Evolutionary conservation across 2,329 filamentous ascomycete genomes (phyloP).

Genomic region (Xylaria sp.): DNA sequence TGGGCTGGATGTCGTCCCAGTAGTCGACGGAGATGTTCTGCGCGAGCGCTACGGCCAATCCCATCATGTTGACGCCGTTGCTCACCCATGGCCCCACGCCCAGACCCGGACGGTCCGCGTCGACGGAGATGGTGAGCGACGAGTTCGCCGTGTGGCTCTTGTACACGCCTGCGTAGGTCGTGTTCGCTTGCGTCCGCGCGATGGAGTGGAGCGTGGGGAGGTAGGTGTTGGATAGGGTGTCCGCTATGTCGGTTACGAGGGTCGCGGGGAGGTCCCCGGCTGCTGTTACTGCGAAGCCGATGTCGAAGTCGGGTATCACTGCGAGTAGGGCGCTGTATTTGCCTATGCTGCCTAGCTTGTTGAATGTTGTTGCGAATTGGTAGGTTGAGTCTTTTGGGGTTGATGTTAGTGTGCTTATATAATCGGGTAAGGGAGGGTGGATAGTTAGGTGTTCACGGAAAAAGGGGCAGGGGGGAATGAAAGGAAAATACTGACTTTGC

Average conservation of each 20-base stretch:
- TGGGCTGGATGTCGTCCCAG: conserved; percentile 43
- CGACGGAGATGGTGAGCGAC: conserved; percentile 47
- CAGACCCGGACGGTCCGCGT: conserved; percentile 47
- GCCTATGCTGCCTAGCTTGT: conserved; percentile 51
- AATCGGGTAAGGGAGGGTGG: not conserved
- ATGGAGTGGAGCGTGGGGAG: conserved; percentile 48
- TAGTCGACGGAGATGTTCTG: conserved; percentile 39
- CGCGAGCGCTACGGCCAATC: conserved; percentile 42
- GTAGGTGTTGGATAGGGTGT: conserved; percentile 48
- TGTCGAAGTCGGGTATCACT: conserved; percentile 52
- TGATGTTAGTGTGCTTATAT: not conserved
- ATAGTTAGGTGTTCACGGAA: not conserved
- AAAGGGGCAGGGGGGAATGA: not conserved
- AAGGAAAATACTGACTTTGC: conserved; percentile 32
- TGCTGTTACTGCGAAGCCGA: conserved; percentile 50
- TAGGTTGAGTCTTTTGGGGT: conserved; percentile 40
- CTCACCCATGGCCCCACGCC: conserved; percentile 49
- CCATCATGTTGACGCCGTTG: conserved; percentile 51
- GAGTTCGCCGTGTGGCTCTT: conserved; percentile 44
- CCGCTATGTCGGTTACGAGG: conserved; percentile 48
- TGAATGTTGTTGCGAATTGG: conserved; percentile 50
- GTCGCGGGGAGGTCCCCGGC: conserved; percentile 47
- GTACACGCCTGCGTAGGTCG: conserved; percentile 47
- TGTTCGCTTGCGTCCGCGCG: conserved; percentile 47
- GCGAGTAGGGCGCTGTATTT: conserved; percentile 49